phyloP scores from a whole-genome alignment of 1,284 basidiomycete species.

The Ceratobasidium sp. region DNA sequence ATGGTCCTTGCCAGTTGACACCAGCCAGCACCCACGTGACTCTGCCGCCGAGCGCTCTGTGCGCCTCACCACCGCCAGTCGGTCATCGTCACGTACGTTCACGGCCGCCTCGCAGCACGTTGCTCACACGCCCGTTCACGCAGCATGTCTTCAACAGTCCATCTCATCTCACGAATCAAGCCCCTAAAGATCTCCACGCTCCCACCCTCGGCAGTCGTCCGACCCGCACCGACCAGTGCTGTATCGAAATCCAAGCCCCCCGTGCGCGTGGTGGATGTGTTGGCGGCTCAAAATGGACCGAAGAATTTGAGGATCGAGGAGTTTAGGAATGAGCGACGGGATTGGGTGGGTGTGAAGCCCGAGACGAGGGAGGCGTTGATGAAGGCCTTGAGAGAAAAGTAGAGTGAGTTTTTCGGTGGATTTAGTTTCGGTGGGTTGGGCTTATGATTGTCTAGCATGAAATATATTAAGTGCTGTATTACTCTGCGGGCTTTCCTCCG shows the following conservation, averaged over 20 bases:
- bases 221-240: neutral
- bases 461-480: constrained; percentile 1
- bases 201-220: constrained; percentile 14
- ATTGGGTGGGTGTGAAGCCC: constrained; percentile 37
- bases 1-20: too few relatives aligned
- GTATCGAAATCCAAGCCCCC: neutral
- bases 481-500: constrained; percentile 23
- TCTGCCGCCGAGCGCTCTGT: too few relatives aligned
- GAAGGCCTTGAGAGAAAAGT: constrained; percentile 36
- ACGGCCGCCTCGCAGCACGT: too few relatives aligned
- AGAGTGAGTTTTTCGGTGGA: constrained; percentile 9
- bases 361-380: constrained; percentile 35
- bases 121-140: neutral
- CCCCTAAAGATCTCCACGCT: constrained; percentile 6
- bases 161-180: constrained; percentile 26
- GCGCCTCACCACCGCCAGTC: too few relatives aligned
- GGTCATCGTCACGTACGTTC: too few relatives aligned
- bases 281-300: constrained; percentile 7
- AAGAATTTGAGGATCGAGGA: constrained; percentile 40
- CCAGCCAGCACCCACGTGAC: too few relatives aligned
- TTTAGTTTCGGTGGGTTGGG: neutral
- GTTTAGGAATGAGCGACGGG: constrained; percentile 35
- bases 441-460: neutral
- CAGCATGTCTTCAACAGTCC: constrained; percentile 9
- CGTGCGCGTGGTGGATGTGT: neutral